These are phyloP conservation scores for Boletus patriciae DNA, from an alignment of 768 basidiomycete genomes.

Conservation along the genomic window DNA sequence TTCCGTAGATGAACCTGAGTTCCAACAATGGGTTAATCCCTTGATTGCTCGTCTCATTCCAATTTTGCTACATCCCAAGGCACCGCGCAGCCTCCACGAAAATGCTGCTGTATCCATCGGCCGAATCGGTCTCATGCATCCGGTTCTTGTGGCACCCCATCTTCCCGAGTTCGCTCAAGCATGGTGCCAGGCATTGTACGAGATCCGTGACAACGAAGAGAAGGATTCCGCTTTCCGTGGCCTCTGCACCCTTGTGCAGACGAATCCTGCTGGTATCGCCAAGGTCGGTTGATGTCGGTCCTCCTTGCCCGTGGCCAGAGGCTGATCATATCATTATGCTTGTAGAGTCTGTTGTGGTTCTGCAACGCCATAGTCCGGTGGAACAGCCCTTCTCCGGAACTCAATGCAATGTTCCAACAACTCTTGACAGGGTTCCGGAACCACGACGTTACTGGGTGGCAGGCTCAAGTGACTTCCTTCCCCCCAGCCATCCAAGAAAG, in stretches of 20 bases:
- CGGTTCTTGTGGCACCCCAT: conserved; percentile 82
- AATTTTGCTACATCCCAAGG: conserved; percentile 88
- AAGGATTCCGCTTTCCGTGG: conserved; percentile 99
- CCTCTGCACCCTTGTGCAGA: conserved; percentile 92
- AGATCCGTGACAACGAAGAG: conserved; percentile 99
- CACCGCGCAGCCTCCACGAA: conserved; percentile 91
- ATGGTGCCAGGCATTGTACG: conserved; percentile 96
- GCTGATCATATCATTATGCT: conserved; percentile 2
- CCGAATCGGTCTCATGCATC: conserved; percentile 92
- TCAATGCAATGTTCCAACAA: conserved; percentile 92
- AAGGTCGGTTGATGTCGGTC: conserved; percentile 56
- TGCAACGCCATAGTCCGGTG: conserved; percentile 97
- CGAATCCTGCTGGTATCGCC: conserved; percentile 90
- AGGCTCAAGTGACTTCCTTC: conserved; percentile 75
- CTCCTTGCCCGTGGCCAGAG: not conserved
- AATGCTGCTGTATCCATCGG: conserved; percentile 99
- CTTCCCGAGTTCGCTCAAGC: conserved; percentile 88
- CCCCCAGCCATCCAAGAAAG: conserved; percentile 89
- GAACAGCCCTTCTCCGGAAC: conserved; percentile 87
- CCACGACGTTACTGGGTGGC: conserved; percentile 85
- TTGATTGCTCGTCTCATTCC: conserved; percentile 89
- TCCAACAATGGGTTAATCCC: conserved; percentile 88
- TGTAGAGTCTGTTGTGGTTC: conserved; percentile 92
- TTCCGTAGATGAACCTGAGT: conserved; percentile 70
- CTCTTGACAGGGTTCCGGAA: conserved; percentile 88